phyloP scores from a whole-genome alignment of 2,329 filamentous ascomycete genomes.

The Eurotiales sp. region DNA sequence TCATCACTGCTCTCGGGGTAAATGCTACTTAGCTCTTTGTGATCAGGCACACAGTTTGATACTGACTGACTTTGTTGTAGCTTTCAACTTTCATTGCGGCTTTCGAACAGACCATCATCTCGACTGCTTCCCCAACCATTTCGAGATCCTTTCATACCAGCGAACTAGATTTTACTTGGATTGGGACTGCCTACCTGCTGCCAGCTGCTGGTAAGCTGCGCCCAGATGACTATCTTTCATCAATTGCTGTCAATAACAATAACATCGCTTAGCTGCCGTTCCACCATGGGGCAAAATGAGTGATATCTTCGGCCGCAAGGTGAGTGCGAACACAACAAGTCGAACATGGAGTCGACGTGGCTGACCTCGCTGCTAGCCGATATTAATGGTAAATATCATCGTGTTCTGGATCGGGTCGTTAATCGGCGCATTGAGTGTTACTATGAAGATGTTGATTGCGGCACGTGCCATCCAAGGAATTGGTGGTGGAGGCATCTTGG shows the following conservation, averaged over 20 bases:
- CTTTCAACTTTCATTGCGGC: constrained; percentile 10
- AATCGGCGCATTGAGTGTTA: not conserved
- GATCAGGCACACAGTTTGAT: not conserved
- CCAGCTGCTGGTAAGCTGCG: not conserved
- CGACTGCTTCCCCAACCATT: not conserved
- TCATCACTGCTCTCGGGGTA: constrained; percentile 1
- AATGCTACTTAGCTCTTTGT: not conserved
- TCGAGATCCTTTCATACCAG: not conserved
- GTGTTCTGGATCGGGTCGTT: constrained; percentile 4
- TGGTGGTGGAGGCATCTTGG: constrained; percentile 4
- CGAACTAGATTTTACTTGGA: not conserved
- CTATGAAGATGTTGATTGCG: not conserved
- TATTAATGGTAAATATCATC: not conserved
- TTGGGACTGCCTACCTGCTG: constrained; percentile 4
- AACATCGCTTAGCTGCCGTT: not conserved
- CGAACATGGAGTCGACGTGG: not conserved
- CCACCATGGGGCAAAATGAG: constrained; percentile 2
- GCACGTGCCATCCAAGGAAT: constrained; percentile 2
- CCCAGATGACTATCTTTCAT: not conserved
- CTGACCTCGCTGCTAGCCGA: not conserved
- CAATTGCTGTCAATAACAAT: not conserved
- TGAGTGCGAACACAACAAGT: not conserved
- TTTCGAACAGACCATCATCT: constrained; percentile 6
- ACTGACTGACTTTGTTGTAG: not conserved
- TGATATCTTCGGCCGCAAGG: constrained; percentile 7